Base-by-base conservation (phyloP, 371 early-diverging fungal species). In the Lichtheimia ramosa region DNA sequence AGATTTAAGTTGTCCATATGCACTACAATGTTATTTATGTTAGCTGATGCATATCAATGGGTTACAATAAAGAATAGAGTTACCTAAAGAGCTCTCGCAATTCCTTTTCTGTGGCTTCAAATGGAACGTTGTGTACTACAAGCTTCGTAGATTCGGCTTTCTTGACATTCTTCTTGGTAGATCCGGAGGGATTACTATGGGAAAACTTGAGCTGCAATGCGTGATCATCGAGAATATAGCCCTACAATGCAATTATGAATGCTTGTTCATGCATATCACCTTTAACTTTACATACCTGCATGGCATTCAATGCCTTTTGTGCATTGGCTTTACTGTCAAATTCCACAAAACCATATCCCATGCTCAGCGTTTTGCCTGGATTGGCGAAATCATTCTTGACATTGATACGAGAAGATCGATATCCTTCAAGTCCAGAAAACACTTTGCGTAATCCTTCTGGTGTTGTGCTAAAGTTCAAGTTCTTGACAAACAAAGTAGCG, bases 331-430 rank as follows among this genome's bases (percentile, higher is more conserved):
- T 85, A 46, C 61, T 77, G 46, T 79, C 76, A 77, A 95, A 95
- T 75, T 97, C 97, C 40, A 96, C 85, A 77, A 99, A 99, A 41
- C 98, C 98, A 79, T 96, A 99, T 25, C 99, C 99, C 95, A 96
- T 94, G 62, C 89, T 89, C 50, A 92, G 73, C 1, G 75, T 80
- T 56, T 87, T 82, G 46, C 85, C 86, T 12, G 90, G 85, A 27
- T 86, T 82, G 72, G 92, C 94, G 39, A 88, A 75, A 68, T 95
- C 92, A 42, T 85, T 85, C 68, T 95, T 94, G 55, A 84, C 86
- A 49, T 88, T 85, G 41, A 96, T 86, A 49, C 87, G 78, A 8
- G 89, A 93, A 6, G 89, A 84, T 54, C 91, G 81, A 58, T 96
- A 79, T 0, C 94, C 94, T 13, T 83, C 77, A 21, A 92, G 71